Conservation (phyloP, 1,284 basidiomycete genomes). For the Macrocybe sp. region DNA sequence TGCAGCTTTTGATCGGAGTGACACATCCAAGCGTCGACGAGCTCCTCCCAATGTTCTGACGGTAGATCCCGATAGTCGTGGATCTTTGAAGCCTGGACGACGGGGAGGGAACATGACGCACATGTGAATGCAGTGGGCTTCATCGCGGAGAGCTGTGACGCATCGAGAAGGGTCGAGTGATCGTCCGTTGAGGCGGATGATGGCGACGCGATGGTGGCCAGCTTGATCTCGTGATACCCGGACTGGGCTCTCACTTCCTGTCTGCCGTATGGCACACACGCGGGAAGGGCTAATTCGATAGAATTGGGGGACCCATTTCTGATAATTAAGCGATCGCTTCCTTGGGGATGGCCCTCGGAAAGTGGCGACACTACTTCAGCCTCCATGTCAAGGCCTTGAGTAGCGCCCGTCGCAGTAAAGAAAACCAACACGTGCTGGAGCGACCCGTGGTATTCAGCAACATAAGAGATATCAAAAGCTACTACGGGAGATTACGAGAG, state of each 20-base stretch:
- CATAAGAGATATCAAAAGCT: slow-evolving; percentile 59
- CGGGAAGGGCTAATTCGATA: slow-evolving; percentile 61
- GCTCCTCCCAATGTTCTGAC: slow-evolving; percentile 94
- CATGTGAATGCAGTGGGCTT: slow-evolving; percentile 64
- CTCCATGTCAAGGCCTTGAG: slow-evolving; percentile 46
- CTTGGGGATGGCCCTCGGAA: slow-evolving; percentile 30
- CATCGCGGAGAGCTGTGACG: slow-evolving; percentile 50
- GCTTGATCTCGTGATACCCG: slow-evolving; percentile 70
- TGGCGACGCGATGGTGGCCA: slow-evolving; percentile 32
- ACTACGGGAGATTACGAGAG: slow-evolving; percentile 19
- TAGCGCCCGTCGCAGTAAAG: slow-evolving; percentile 43
- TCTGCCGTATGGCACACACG: slow-evolving; percentile 53
- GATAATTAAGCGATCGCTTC: slow-evolving; percentile 53
- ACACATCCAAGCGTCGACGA: slow-evolving; percentile 98
- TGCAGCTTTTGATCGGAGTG: slow-evolving; percentile 84
- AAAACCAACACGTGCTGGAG: slow-evolving; percentile 74
- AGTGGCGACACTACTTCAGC: slow-evolving; percentile 56
- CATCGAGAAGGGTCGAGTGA: slow-evolving; percentile 55
- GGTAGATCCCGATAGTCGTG: slow-evolving; percentile 77
- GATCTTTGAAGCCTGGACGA: slow-evolving; percentile 49
- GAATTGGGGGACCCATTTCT: slow-evolving; percentile 54
- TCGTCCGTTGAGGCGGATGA: slow-evolving; percentile 23
- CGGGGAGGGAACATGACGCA: slow-evolving; percentile 70
- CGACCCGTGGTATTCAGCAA: slow-evolving; percentile 83
- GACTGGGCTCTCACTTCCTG: slow-evolving; percentile 51